Conservation (phyloP, 495 filamentous ascomycete genomes). For the Parmelia sp. region DNA sequence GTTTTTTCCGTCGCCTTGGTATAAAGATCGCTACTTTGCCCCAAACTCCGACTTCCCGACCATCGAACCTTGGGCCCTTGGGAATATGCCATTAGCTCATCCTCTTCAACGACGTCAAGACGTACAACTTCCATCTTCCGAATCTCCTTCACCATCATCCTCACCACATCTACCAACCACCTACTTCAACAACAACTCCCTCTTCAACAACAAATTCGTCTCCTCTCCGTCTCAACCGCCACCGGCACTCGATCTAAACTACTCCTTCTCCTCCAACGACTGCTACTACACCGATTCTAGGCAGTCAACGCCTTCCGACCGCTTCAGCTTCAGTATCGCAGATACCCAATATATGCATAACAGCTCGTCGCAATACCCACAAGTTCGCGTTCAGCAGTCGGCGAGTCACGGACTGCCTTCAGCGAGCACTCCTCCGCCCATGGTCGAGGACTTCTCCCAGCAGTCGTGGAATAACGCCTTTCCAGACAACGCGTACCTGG, state of each 20-base stretch:
- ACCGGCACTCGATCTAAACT: conserved; percentile 6
- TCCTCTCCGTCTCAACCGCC: neutral
- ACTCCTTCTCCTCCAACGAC: conserved; percentile 8
- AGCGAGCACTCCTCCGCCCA: conserved; percentile 21
- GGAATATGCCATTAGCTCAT: conserved; percentile 22
- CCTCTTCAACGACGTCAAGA: conserved; percentile 20
- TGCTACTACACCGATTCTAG: conserved; percentile 16
- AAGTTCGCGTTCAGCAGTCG: conserved; percentile 24
- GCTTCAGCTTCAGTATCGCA: neutral
- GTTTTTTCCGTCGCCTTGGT: neutral
- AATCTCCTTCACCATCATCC: conserved; percentile 20
- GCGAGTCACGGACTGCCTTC: conserved; percentile 15
- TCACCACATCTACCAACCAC: conserved; percentile 7
- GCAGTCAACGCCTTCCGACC: conserved; percentile 21
- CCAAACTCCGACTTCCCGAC: conserved; percentile 12
- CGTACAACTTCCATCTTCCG: conserved; percentile 16
- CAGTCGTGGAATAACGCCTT: conserved; percentile 20
- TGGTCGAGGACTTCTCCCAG: conserved; percentile 23
- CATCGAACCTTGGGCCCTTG: conserved; percentile 11
- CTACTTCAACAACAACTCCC: conserved; percentile 9
- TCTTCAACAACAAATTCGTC: neutral
- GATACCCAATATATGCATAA: conserved; percentile 24
- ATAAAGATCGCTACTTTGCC: conserved; percentile 18
- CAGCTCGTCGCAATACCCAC: conserved; percentile 22
- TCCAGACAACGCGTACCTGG: conserved; percentile 20